Percentiles rank a stretch among this genome's conserved stretches.
These are phyloP conservation scores for Aspergillus luchuensis DNA, from an alignment of 2,329 filamentous ascomycete genomes.

Conservation along the genomic window DNA sequence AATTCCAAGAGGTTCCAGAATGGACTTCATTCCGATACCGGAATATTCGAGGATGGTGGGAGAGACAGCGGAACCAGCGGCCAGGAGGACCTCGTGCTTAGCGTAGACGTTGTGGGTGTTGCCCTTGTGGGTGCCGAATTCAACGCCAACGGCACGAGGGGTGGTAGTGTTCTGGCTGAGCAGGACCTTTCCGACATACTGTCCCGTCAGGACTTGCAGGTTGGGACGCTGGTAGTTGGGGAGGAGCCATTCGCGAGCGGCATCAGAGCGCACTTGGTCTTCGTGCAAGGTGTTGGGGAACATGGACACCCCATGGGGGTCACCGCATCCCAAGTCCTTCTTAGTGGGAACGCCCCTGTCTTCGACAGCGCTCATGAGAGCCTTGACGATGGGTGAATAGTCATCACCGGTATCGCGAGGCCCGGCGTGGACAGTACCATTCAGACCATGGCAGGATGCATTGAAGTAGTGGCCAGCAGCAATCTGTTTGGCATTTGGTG, in stretches of 20 bases:
- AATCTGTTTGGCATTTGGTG: conserved; percentile 22
- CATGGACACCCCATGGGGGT: conserved; percentile 35
- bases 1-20: conserved; percentile 21
- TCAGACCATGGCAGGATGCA: conserved; percentile 25
- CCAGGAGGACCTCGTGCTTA: conserved; percentile 31
- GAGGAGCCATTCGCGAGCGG: conserved; percentile 32
- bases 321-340: conserved; percentile 27
- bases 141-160: conserved; percentile 25
- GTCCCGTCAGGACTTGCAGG: conserved; percentile 28
- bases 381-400: conserved; percentile 27
- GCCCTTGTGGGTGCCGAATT: conserved; percentile 28
- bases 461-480: conserved; percentile 27
- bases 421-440: conserved; percentile 27
- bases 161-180: conserved; percentile 15
- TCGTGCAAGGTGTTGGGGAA: conserved; percentile 29
- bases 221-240: conserved; percentile 27
- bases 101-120: conserved; percentile 26
- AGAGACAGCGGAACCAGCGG: conserved; percentile 31
- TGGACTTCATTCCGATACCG: conserved; percentile 28
- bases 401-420: conserved; percentile 24
- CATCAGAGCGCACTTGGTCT: conserved; percentile 29
- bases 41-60: conserved; percentile 32
- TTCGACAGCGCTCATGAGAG: conserved; percentile 26
- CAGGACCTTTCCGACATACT: conserved; percentile 28
- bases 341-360: conserved; percentile 19